These are phyloP conservation scores for Chlorella variabilis DNA, from an alignment of 163 green algal species.

Conservation along the genomic window DNA sequence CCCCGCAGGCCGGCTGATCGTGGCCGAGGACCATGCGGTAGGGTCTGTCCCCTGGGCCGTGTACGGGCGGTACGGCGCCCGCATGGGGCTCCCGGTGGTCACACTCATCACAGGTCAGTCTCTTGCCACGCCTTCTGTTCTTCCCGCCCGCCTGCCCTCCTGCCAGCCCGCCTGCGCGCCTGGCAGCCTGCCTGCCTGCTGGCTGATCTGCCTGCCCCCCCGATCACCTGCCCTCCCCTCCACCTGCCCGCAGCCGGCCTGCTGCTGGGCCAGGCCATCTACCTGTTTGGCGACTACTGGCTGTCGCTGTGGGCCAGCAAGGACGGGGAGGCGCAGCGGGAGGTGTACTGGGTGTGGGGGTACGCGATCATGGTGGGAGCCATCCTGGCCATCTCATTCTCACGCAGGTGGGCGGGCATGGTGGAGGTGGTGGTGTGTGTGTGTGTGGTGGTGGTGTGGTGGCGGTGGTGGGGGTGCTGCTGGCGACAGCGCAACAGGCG, in stretches of 20 bases:
- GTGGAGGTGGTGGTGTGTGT: not conserved
- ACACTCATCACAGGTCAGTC: constrained; percentile 9
- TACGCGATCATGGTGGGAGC: constrained; percentile 54
- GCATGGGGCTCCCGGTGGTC: constrained; percentile 25
- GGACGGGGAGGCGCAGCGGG: constrained; percentile 21
- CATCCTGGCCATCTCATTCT: constrained; percentile 76
- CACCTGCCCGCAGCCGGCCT: constrained; percentile 3
- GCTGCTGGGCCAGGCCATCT: constrained; percentile 41
- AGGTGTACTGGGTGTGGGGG: constrained; percentile 53
- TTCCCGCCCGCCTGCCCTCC: too few relatives aligned
- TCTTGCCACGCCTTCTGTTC: not conserved
- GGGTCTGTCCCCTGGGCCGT: constrained; percentile 40
- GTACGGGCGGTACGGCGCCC: constrained; percentile 27
- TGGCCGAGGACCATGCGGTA: constrained; percentile 38
- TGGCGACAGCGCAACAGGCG: too few relatives aligned
- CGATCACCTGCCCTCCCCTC: too few relatives aligned
- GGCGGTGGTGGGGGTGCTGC: too few relatives aligned
- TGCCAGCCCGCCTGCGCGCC: too few relatives aligned
- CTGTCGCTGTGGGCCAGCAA: constrained; percentile 39
- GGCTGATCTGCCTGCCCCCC: too few relatives aligned
- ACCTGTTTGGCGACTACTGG: constrained; percentile 52
- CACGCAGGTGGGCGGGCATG: constrained; percentile 36
- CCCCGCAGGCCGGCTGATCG: constrained; percentile 35
- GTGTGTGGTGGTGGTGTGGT: not conserved
- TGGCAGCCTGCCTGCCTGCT: too few relatives aligned